Conservation (phyloP, 202 grass and related monocot genomes). For the Hordeum pubiflorum region DNA sequence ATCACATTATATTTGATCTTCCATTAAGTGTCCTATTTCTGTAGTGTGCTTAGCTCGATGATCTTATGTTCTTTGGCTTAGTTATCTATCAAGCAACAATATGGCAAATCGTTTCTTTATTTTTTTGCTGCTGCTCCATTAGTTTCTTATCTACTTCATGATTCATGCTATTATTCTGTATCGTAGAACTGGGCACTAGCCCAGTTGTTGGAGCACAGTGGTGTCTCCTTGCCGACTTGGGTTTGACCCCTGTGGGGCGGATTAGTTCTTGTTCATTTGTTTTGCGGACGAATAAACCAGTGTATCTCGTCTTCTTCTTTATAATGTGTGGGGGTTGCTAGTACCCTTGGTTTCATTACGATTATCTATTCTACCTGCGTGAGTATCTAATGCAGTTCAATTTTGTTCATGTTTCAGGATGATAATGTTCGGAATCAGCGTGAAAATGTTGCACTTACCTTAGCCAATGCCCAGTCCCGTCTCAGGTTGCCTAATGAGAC, state of each 20-base stretch:
- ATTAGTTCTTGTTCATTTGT: background rate
- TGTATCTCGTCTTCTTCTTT: background rate
- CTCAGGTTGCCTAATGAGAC: slow-evolving; percentile 34
- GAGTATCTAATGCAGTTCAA: background rate
- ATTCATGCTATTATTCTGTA: background rate
- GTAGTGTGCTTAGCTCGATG: background rate
- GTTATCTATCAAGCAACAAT: background rate
- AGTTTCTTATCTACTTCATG: background rate
- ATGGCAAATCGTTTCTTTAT: background rate
- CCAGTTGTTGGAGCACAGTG: background rate
- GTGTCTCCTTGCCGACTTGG: background rate
- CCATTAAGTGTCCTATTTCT: background rate
- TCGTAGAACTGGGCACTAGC: background rate
- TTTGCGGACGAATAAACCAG: background rate
- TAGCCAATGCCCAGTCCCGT: slow-evolving; percentile 84
- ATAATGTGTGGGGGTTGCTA: background rate
- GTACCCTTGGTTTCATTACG: background rate
- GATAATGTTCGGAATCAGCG: slow-evolving; percentile 91
- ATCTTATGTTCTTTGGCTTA: background rate
- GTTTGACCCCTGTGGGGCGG: background rate
- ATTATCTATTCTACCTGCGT: slow-evolving; percentile 3
- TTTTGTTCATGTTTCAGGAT: slow-evolving; percentile 47
- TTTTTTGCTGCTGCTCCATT: background rate
- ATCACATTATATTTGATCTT: background rate
- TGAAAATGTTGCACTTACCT: slow-evolving; percentile 79